Percentiles rank a stretch among this genome's conserved stretches.
These are phyloP conservation scores for Coemansia biformis DNA, from an alignment of 192 early-diverging fungal genomes.

Conservation along the genomic window DNA sequence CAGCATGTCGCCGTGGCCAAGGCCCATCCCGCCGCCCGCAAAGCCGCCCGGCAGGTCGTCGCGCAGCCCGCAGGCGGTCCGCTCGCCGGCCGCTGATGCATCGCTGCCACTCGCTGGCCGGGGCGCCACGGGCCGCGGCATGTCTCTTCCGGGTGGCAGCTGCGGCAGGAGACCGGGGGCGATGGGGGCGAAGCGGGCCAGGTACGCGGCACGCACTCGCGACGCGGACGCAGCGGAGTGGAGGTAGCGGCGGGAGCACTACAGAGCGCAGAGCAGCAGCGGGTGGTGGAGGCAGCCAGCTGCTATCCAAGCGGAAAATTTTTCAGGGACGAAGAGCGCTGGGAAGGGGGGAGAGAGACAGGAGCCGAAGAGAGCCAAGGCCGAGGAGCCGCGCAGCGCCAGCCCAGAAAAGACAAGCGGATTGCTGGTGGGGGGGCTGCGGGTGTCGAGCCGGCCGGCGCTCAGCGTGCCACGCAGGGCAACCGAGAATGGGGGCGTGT, in stretches of 20 bases:
- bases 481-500: neutral
- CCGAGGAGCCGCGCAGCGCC: neutral
- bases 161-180: too few relatives aligned
- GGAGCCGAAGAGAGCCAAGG: neutral
- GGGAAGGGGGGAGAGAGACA: neutral
- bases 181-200: too few relatives aligned
- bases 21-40: constrained; percentile 20
- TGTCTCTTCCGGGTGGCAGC: neutral
- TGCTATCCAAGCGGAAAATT: constrained; percentile 2
- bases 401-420: neutral
- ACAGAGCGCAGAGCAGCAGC: too few relatives aligned
- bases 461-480: neutral
- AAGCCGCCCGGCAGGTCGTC: constrained; percentile 18
- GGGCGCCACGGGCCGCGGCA: constrained; percentile 22
- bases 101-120: constrained; percentile 9
- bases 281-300: too few relatives aligned
- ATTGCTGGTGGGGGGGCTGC: neutral
- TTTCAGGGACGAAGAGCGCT: constrained; percentile 1
- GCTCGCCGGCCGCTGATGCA: constrained; percentile 14
- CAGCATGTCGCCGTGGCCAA: constrained; percentile 28
- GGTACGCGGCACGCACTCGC: too few relatives aligned
- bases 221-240: too few relatives aligned
- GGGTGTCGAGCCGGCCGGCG: neutral
- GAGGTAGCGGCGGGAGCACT: too few relatives aligned
- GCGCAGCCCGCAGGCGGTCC: constrained; percentile 20